phyloP scores from a whole-genome alignment of 331 rosid species.

The Malus hybrid region DNA sequence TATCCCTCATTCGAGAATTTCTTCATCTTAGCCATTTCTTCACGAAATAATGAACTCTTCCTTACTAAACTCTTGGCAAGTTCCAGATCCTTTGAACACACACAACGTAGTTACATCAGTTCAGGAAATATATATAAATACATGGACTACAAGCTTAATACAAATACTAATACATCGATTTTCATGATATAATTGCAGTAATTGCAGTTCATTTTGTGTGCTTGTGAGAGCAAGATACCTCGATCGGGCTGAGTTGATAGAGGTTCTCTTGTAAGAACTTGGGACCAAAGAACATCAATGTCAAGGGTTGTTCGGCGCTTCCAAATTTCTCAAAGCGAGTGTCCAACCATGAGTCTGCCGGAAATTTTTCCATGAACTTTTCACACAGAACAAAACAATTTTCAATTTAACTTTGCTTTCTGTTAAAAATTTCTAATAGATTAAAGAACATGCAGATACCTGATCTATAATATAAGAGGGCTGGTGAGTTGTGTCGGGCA shows the following conservation, averaged over 20 bases:
- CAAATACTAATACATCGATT: not conserved
- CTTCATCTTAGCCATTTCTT: conserved; percentile 26
- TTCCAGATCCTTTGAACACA: conserved; percentile 45
- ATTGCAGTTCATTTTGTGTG: not conserved
- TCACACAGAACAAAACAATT: not conserved
- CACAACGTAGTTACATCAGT: not conserved
- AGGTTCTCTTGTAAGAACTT: conserved; percentile 20
- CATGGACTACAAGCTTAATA: not conserved
- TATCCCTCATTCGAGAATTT: conserved; percentile 33
- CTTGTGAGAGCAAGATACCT: conserved; percentile 33
- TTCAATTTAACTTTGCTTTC: not conserved
- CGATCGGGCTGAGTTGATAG: conserved; percentile 48
- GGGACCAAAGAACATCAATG: conserved; percentile 39
- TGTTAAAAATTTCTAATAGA: no score
- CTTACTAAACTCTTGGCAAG: conserved; percentile 33
- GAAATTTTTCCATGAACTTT: conserved; percentile 25
- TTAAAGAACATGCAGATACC: conserved; percentile 15
- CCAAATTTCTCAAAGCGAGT: conserved; percentile 13
- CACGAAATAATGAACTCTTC: conserved; percentile 31
- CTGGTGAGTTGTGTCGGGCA: conserved; percentile 38
- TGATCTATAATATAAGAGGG: conserved; percentile 33
- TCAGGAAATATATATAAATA: not conserved
- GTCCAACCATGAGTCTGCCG: conserved; percentile 40
- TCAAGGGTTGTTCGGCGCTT: not conserved
- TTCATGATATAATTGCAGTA: not conserved